Percentiles rank a stretch among this genome's conserved stretches.
These are phyloP conservation scores for Plantago rigida DNA, from an alignment of 305 asterid genomes.

Conservation along the genomic window DNA sequence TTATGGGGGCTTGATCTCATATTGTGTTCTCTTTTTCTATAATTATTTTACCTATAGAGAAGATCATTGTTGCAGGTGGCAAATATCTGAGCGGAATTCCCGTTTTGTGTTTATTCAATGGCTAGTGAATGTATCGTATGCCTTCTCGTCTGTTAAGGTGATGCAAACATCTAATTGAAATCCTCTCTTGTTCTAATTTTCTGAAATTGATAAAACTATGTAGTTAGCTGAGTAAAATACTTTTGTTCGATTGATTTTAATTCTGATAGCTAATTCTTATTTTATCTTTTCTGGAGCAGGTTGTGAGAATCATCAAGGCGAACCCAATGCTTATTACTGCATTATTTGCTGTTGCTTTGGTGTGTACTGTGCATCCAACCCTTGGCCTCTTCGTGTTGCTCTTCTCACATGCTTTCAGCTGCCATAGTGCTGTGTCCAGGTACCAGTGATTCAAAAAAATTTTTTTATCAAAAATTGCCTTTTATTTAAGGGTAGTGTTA, in stretches of 20 bases:
- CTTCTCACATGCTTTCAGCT: conserved; percentile 57
- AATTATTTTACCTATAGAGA: conserved; percentile 22
- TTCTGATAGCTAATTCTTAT: conserved; percentile 15
- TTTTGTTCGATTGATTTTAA: too few relatives aligned
- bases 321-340: conserved; percentile 52
- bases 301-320: conserved; percentile 48
- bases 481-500: background rate
- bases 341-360: conserved; percentile 50
- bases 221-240: background rate
- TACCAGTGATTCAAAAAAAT: conserved; percentile 21
- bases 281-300: conserved; percentile 39
- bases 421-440: conserved; percentile 79
- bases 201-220: background rate
- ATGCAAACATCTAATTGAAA: background rate
- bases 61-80: conserved; percentile 59
- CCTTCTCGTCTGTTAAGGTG: conserved; percentile 64
- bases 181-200: background rate
- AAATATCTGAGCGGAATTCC: conserved; percentile 45
- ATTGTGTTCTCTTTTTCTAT: conserved; percentile 20
- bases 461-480: conserved; percentile 21
- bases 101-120: conserved; percentile 38
- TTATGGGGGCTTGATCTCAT: conserved; percentile 15
- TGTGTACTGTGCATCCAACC: conserved; percentile 81
- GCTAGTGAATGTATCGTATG: conserved; percentile 43
- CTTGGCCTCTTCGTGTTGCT: conserved; percentile 71